Conservation (phyloP, 768 basidiomycete genomes). For the Rhodotorula babjevae region DNA sequence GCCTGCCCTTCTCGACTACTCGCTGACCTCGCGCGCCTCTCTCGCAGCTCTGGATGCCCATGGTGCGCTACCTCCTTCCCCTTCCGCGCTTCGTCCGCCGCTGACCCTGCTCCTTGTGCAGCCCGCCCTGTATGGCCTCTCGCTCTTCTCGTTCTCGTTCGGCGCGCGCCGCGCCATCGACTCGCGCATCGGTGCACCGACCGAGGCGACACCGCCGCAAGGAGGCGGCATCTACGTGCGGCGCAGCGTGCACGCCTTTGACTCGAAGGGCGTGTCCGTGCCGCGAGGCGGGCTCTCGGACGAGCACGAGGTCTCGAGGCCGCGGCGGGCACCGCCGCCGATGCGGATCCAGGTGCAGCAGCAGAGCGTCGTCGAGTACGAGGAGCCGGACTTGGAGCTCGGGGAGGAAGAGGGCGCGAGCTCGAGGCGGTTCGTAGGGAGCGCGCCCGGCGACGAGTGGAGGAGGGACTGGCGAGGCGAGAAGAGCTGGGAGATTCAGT, state of each 20-base stretch:
- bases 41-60: not conserved
- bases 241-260: not conserved
- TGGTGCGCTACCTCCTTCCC: not conserved
- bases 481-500: too few species aligned
- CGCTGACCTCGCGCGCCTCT: not conserved
- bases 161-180: not conserved
- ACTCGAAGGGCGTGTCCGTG: not conserved
- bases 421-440: not conserved
- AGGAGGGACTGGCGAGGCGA: not conserved
- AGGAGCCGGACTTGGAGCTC: not conserved
- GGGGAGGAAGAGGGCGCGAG: not conserved
- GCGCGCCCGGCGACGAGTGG: not conserved
- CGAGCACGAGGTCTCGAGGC: not conserved
- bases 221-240: not conserved
- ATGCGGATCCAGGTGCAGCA: not conserved
- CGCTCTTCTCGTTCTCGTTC: slow-evolving; percentile 8
- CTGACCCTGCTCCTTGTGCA: not conserved
- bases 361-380: not conserved
- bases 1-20: not conserved
- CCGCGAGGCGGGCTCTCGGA: too few species aligned
- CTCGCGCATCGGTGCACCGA: not conserved
- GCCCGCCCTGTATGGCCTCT: slow-evolving; percentile 12
- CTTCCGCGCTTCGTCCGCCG: not conserved
- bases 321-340: not conserved
- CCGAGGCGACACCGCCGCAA: not conserved